Conservation (phyloP, 208 protist species). For the Leishmania turanica region DNA sequence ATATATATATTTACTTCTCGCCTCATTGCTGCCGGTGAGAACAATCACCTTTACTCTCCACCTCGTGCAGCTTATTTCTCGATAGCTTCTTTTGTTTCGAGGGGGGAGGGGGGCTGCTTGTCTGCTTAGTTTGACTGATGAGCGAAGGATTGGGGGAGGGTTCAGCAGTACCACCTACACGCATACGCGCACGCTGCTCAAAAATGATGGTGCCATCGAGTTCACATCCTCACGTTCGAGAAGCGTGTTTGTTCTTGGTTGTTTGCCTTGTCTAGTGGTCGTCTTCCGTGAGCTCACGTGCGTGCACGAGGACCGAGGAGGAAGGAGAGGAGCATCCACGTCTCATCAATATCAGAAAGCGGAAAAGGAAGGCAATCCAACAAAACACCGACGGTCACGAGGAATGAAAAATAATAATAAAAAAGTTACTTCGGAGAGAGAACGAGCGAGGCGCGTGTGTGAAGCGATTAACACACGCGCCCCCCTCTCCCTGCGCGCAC, state of each 20-base stretch:
- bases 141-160: neutral
- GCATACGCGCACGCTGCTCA: neutral
- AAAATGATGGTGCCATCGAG: neutral
- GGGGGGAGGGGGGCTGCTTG: neutral
- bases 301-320: neutral
- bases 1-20: neutral
- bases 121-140: neutral
- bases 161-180: neutral
- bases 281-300: neutral
- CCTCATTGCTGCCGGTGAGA: neutral
- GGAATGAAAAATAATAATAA: neutral
- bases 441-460: neutral
- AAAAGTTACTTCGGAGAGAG: neutral
- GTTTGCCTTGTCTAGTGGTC: neutral
- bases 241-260: neutral
- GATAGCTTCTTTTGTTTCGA: neutral
- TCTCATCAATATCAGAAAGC: neutral
- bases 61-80: neutral
- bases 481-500: neutral
- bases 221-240: neutral
- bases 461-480: neutral
- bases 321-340: neutral
- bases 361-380: neutral
- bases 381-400: neutral
- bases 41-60: neutral